Evolutionary conservation across 2,329 filamentous ascomycete species (phyloP).

Genomic region (Fusarium sp.): DNA sequence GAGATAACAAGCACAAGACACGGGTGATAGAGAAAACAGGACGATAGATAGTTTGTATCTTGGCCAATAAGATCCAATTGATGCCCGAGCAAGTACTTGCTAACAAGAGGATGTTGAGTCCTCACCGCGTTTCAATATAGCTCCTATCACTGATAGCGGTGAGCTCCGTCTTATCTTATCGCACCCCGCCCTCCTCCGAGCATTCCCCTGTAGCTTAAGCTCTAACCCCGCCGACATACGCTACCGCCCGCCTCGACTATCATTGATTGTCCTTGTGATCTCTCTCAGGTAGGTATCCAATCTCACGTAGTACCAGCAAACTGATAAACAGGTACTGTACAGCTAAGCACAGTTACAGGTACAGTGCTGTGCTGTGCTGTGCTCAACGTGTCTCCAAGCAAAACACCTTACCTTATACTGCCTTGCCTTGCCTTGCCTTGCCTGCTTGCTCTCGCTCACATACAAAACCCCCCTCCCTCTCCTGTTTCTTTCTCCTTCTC

Average conservation of each 20-base stretch:
- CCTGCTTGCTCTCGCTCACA: not conserved
- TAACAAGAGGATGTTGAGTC: constrained; percentile 10
- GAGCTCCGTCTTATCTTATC: constrained; percentile 48
- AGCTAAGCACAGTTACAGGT: not conserved
- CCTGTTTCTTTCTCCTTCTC: constrained; percentile 23
- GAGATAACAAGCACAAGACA: constrained; percentile 10
- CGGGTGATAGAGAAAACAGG: not conserved
- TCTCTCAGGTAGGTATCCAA: constrained; percentile 7
- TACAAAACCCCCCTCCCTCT: constrained; percentile 31
- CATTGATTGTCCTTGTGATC: constrained; percentile 32
- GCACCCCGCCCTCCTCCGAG: constrained; percentile 33
- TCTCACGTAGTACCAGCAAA: constrained; percentile 25
- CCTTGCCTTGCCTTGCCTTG: no score
- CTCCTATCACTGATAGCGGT: constrained; percentile 23
- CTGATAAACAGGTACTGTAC: constrained; percentile 16
- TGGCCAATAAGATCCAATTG: constrained; percentile 5
- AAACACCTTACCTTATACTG: not conserved
- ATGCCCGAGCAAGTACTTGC: constrained; percentile 5
- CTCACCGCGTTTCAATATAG: constrained; percentile 31
- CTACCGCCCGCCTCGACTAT: constrained; percentile 10
- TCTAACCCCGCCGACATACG: constrained; percentile 28
- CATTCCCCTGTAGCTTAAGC: constrained; percentile 30
- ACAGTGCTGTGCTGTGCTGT: not conserved
- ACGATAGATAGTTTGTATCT: not conserved
- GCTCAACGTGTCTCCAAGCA: constrained; percentile 14